phyloP scores from a whole-genome alignment of 2,329 filamentous ascomycete genomes.

The Fusarium anthophilum region DNA sequence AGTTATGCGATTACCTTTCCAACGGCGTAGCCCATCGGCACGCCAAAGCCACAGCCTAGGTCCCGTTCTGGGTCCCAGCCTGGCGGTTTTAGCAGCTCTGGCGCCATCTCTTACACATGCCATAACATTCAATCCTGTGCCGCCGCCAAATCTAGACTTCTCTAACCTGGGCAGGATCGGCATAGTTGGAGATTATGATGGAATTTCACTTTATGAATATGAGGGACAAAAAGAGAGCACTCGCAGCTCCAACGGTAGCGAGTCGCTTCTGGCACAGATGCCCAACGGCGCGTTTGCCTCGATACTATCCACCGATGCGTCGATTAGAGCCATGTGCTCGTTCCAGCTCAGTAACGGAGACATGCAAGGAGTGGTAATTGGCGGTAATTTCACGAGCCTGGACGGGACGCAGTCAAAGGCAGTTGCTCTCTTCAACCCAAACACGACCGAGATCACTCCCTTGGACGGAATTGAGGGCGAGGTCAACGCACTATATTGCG shows the following conservation, averaged over 20 bases:
- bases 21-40: constrained; percentile 53
- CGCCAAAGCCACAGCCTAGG: constrained; percentile 47
- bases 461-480: constrained; percentile 83
- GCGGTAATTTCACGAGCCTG: constrained; percentile 95
- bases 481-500: constrained; percentile 85
- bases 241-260: constrained; percentile 77
- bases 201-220: constrained; percentile 89
- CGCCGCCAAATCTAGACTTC: constrained; percentile 80
- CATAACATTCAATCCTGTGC: constrained; percentile 68
- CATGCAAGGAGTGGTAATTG: constrained; percentile 80
- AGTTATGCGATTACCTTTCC: constrained; percentile 60
- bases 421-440: constrained; percentile 82
- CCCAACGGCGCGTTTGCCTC: constrained; percentile 86
- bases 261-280: constrained; percentile 81
- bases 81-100: constrained; percentile 54
- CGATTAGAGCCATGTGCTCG: constrained; percentile 88
- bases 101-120: constrained; percentile 57
- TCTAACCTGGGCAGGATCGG: constrained; percentile 82
- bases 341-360: constrained; percentile 74
- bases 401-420: constrained; percentile 79
- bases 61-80: constrained; percentile 39
- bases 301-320: constrained; percentile 80
- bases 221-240: constrained; percentile 78
- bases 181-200: constrained; percentile 88
- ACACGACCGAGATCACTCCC: constrained; percentile 74